Evolutionary conservation across 1,139 yeast species (phyloP), one percentile per base, ranked within the genome.

Genomic region (Pneumocystis jirovecii): DNA sequence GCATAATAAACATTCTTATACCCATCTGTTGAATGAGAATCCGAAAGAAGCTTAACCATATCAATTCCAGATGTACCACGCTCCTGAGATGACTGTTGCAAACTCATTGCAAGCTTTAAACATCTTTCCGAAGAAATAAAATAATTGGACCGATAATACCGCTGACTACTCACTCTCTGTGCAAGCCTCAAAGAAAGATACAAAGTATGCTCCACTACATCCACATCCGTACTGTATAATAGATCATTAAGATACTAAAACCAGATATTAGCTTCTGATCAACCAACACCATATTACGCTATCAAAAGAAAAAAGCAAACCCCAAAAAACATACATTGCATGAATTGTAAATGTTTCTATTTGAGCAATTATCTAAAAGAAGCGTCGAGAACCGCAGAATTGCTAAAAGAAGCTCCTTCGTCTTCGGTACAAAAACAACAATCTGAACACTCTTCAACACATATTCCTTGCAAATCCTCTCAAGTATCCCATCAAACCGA

Each of bases 401-500:
- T 1, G 85, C 76, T 0, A 80, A 75, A 57, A 85, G 73, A 12
- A 84, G 69, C 40, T 76, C 79, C 63, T 74, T 75, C 69, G 88
- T 95, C 0, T 74, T 74, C 0, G 70, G 45, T 15, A 45, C 60
- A 61, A 67, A 67, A 21, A 66, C 61, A 10, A 34, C 35, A 1
- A n/a, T 45, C 62, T 67, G 68, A 4, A 67, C 60, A 34, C 61
- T 78, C 42, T 77, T 78, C 62, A 87, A 79, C 6, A 78, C 80
- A 71, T 89, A 87, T 68, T 82, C 82, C 17, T 75, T 74, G 35
- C 86, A 81, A 59, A 81, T 76, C 3, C 71, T 70, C 65, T 85
- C 87, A 66, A 89, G 77, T 25, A 88, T 80, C 17, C 78, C 81
- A 73, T 90, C 97, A 71, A 90, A 84, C 70, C 86, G 79, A 74